Conservation (phyloP, 495 filamentous ascomycete genomes). For the Pyrenopolyporus hunteri region DNA sequence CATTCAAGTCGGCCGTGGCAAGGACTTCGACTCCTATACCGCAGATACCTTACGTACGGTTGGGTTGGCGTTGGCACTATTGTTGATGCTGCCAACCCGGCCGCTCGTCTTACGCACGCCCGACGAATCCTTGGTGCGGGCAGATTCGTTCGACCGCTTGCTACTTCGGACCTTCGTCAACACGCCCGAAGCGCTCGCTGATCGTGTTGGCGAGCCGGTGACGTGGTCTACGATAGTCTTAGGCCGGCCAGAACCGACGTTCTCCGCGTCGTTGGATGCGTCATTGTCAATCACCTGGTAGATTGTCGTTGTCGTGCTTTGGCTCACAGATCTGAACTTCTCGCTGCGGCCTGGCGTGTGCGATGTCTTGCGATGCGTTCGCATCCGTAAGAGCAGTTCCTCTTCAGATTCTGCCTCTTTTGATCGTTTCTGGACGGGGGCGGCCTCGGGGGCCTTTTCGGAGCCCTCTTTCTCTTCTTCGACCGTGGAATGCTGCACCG, state of each 20-base stretch:
- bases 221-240: constrained; percentile 64
- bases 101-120: constrained; percentile 91
- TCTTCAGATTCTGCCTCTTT: constrained; percentile 76
- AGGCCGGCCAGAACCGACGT: constrained; percentile 57
- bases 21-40: constrained; percentile 24
- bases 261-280: constrained; percentile 60
- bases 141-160: constrained; percentile 64
- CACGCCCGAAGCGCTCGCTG: constrained; percentile 71
- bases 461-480: constrained; percentile 50
- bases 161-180: constrained; percentile 76
- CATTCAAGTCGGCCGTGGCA: constrained; percentile 1
- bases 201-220: constrained; percentile 46
- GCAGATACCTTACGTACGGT: constrained; percentile 53
- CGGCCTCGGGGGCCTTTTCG: constrained; percentile 48
- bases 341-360: constrained; percentile 50
- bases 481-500: constrained; percentile 45
- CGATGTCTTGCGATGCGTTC: constrained; percentile 64
- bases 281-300: constrained; percentile 62
- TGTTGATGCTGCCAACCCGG: constrained; percentile 81
- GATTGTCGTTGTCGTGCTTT: constrained; percentile 66
- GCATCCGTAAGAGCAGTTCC: constrained; percentile 74
- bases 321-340: constrained; percentile 54
- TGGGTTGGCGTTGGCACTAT: constrained; percentile 37
- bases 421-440: constrained; percentile 58
- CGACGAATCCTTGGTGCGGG: constrained; percentile 56